A percentile compares a stretch with the other conserved stretches of the same genome.
Evolutionary conservation across 1,139 yeast genomes (phyloP).

Genomic region (Pichia sp.): DNA sequence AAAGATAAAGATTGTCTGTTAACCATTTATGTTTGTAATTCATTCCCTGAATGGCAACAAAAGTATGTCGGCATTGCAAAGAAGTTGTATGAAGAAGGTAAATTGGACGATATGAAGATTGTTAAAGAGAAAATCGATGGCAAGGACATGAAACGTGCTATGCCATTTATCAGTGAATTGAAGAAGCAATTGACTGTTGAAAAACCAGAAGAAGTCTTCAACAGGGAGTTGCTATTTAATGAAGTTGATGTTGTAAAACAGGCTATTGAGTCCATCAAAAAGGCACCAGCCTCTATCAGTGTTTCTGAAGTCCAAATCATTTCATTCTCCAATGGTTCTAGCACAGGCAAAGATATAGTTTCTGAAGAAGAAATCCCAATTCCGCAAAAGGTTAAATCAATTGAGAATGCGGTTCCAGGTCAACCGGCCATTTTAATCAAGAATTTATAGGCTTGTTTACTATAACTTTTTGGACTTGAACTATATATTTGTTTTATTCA

Average conservation of each 20-base stretch:
- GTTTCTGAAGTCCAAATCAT: slow-evolving; percentile 58
- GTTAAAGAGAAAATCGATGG: slow-evolving; percentile 58
- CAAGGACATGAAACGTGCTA: slow-evolving; percentile 87
- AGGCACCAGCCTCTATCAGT: slow-evolving; percentile 61
- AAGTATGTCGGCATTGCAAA: slow-evolving; percentile 79
- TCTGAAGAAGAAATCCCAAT: slow-evolving; percentile 72
- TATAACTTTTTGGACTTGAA: not conserved
- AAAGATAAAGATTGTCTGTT: slow-evolving; percentile 66
- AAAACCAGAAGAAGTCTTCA: slow-evolving; percentile 71
- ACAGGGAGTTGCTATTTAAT: slow-evolving; percentile 77
- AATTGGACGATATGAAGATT: slow-evolving; percentile 56
- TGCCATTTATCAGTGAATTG: slow-evolving; percentile 89
- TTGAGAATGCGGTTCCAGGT: slow-evolving; percentile 89
- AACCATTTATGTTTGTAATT: slow-evolving; percentile 64
- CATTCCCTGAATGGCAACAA: slow-evolving; percentile 97
- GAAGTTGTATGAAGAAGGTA: slow-evolving; percentile 62
- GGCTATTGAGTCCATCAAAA: slow-evolving; percentile 51
- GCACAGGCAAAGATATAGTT: slow-evolving; percentile 56
- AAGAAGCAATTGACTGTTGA: slow-evolving; percentile 72
- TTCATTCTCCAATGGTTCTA: slow-evolving; percentile 51
- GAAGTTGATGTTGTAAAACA: slow-evolving; percentile 64
- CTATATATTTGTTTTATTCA: not conserved
- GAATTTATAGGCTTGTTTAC: slow-evolving; percentile 34
- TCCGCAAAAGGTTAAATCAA: slow-evolving; percentile 58
- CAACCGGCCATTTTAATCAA: slow-evolving; percentile 78